Evolutionary conservation across 2,329 filamentous ascomycete genomes (phyloP).

Genomic region (Fusarium chlamydosporum): DNA sequence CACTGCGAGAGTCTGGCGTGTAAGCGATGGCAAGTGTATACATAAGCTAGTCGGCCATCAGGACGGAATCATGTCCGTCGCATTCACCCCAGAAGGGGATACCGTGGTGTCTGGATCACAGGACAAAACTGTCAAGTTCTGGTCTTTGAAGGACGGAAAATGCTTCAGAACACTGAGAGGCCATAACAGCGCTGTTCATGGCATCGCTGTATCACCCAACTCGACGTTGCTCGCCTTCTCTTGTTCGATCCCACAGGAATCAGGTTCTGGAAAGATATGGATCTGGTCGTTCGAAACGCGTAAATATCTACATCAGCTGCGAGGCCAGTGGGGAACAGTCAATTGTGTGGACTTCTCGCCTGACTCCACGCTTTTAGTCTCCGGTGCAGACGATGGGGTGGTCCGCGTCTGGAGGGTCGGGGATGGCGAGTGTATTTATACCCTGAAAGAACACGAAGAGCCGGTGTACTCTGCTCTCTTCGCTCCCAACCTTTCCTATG

Average conservation of each 20-base stretch:
- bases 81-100: not conserved
- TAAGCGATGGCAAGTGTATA: not conserved
- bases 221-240: not conserved
- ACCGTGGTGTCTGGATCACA: not conserved
- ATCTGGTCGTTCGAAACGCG: not conserved
- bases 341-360: not conserved
- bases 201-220: not conserved
- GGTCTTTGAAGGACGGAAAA: not conserved
- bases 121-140: not conserved
- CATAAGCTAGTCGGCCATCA: not conserved
- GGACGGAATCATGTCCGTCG: not conserved
- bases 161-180: not conserved
- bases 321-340: not conserved
- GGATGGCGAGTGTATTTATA: not conserved
- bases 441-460: not conserved
- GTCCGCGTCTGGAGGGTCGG: not conserved
- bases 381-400: not conserved
- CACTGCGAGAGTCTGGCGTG: not conserved
- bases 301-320: not conserved
- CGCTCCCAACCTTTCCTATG: not conserved
- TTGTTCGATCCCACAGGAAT: not conserved
- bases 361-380: not conserved
- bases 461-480: not conserved
- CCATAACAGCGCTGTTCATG: not conserved
- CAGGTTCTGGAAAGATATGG: not conserved